Conservation (phyloP, 2,329 filamentous ascomycete genomes). For the Chrysoporthe puriensis region DNA sequence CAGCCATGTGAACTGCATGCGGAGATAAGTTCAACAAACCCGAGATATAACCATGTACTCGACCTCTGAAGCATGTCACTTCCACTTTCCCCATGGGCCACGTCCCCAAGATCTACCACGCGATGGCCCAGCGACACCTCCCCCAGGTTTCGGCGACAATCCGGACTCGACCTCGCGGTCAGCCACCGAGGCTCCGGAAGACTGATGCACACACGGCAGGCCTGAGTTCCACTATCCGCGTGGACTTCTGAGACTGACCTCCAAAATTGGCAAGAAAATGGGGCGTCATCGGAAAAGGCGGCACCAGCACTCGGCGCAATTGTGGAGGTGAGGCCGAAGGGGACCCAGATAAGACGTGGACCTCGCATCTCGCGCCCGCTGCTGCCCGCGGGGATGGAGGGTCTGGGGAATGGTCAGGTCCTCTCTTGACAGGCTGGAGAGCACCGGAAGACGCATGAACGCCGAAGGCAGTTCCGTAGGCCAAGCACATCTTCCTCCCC, state of each 20-base stretch:
- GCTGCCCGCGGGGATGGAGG: background rate
- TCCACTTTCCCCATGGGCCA: slow-evolving; percentile 7
- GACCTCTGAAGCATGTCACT: background rate
- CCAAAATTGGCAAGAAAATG: background rate
- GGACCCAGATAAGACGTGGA: slow-evolving; percentile 1
- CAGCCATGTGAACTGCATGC: background rate
- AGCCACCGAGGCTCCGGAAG: background rate
- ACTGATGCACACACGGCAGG: background rate
- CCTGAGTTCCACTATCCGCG: slow-evolving; percentile 1
- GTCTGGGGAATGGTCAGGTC: no score
- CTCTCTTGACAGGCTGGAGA: background rate
- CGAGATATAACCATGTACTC: background rate
- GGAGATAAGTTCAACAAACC: background rate
- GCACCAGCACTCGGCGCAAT: slow-evolving; percentile 20
- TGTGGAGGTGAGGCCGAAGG: slow-evolving; percentile 17
- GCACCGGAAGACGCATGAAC: background rate
- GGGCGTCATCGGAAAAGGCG: slow-evolving; percentile 15
- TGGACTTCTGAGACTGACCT: background rate
- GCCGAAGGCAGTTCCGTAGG: background rate
- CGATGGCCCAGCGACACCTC: slow-evolving; percentile 6
- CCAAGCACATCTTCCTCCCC: background rate
- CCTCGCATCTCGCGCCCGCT: background rate
- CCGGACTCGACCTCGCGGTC: background rate
- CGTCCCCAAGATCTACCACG: slow-evolving; percentile 5
- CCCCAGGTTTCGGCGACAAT: slow-evolving; percentile 11